phyloP scores from a whole-genome alignment of 768 basidiomycete genomes.

The Rhodotorula sphaerocarpa region DNA sequence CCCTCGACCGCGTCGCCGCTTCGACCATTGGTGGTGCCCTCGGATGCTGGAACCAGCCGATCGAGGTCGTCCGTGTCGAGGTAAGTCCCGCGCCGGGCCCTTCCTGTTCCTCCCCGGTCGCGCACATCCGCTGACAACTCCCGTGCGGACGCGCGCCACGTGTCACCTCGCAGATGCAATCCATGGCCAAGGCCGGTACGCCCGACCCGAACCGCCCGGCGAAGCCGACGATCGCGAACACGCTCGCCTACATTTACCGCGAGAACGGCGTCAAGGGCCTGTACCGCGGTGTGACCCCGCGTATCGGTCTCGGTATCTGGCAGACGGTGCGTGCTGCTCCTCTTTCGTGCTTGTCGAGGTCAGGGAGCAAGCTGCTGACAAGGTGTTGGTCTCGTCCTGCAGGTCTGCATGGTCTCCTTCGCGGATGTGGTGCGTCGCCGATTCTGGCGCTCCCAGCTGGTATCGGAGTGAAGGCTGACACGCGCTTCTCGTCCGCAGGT shows the following conservation, averaged over 20 bases:
- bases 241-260: conserved; percentile 85
- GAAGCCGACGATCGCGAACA: conserved; percentile 77
- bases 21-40: conserved; percentile 79
- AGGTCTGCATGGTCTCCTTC: conserved; percentile 93
- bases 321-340: conserved; percentile 55
- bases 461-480: too few species aligned
- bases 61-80: conserved; percentile 78
- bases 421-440: conserved; percentile 86
- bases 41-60: conserved; percentile 82
- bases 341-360: neutral
- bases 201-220: conserved; percentile 67
- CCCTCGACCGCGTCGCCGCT: conserved; percentile 76
- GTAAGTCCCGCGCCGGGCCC: conserved; percentile 45
- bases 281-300: conserved; percentile 94
- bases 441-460: too few species aligned
- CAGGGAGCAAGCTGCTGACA: neutral
- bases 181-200: conserved; percentile 68
- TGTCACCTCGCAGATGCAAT: conserved; percentile 72
- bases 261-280: conserved; percentile 94
- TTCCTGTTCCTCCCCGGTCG: neutral
- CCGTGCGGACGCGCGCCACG: too few species aligned
- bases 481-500: neutral
- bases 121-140: neutral
- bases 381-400: conserved; percentile 17
- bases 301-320: conserved; percentile 92